phyloP scores from a whole-genome alignment of 345 rosid species.

The Lumnitzera littorea region DNA sequence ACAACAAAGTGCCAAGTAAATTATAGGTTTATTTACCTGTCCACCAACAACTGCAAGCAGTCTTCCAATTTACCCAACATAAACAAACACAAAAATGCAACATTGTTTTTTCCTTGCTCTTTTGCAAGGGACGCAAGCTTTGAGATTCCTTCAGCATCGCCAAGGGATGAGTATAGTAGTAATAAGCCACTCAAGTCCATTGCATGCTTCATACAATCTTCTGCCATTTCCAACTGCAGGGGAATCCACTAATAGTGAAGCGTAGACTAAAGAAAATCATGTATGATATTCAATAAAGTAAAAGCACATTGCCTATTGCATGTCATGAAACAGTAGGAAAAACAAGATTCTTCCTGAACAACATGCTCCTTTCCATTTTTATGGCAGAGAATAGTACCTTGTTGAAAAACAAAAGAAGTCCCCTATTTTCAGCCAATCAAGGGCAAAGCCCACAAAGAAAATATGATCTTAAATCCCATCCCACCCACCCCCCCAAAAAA shows the following conservation, averaged over 20 bases:
- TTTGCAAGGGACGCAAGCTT: conserved; percentile 79
- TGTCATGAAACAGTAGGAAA: too few species aligned
- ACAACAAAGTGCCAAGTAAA: not conserved
- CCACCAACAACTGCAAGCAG: conserved; percentile 87
- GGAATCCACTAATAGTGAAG: conserved; percentile 7
- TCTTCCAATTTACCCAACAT: conserved; percentile 95
- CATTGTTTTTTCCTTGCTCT: conserved; percentile 98
- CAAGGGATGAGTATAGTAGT: conserved; percentile 90
- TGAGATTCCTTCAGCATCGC: conserved; percentile 88
- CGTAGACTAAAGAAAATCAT: not conserved
- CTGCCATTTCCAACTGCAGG: conserved; percentile 93
- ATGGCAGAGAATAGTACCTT: too few species aligned
- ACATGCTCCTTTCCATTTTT: too few species aligned
- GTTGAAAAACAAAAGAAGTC: too few species aligned
- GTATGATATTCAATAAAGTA: not conserved
- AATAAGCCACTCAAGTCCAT: conserved; percentile 95
- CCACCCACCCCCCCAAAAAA: too few species aligned
- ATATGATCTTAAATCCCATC: too few species aligned
- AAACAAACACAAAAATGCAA: conserved; percentile 86
- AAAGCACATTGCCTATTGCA: not conserved
- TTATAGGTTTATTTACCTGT: conserved; percentile 43
- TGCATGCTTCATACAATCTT: conserved; percentile 90
- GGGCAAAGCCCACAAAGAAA: too few species aligned
- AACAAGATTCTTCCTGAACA: too few species aligned
- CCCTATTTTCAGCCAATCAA: too few species aligned